phyloP scores from a whole-genome alignment of 352 stramenopile genomes.

The Globisporangium parvum region DNA sequence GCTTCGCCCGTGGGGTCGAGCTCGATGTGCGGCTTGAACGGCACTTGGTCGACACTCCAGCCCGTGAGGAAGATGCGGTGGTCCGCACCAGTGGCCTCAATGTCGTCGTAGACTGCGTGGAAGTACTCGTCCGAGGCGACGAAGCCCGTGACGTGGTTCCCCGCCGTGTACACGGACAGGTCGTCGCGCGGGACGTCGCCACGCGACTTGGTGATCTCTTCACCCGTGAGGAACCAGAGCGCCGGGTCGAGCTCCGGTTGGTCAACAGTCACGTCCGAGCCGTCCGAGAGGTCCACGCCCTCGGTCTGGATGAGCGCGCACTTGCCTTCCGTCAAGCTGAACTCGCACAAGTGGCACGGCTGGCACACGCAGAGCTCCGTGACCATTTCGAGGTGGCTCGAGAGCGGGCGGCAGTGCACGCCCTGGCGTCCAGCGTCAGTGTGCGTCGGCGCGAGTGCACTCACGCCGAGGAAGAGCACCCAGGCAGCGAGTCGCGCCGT shows the following conservation, averaged over 20 bases:
- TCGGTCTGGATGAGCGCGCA: conserved; percentile 20
- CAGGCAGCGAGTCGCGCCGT: conserved; percentile 1
- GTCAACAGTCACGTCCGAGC: conserved; percentile 14
- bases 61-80: conserved; percentile 45
- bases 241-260: conserved; percentile 43
- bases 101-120: conserved; percentile 36
- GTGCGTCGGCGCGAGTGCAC: not conserved
- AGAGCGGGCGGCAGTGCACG: conserved; percentile 13
- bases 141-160: conserved; percentile 46
- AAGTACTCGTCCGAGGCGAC: conserved; percentile 42
- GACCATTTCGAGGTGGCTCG: conserved; percentile 19
- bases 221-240: conserved; percentile 55
- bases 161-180: conserved; percentile 36
- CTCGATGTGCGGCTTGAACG: conserved; percentile 31
- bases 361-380: conserved; percentile 26
- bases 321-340: conserved; percentile 12
- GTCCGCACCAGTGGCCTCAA: conserved; percentile 23
- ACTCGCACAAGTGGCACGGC: conserved; percentile 34
- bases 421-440: conserved; percentile 1
- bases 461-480: conserved; percentile 1
- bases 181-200: conserved; percentile 32
- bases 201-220: conserved; percentile 45
- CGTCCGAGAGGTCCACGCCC: conserved; percentile 17
- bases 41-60: conserved; percentile 59
- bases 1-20: conserved; percentile 16